Evolutionary conservation across 225 moss, liverwort and hornwort species (phyloP), one percentile per base, ranked within the genome.

Genomic region (Straminergon stramineum): DNA sequence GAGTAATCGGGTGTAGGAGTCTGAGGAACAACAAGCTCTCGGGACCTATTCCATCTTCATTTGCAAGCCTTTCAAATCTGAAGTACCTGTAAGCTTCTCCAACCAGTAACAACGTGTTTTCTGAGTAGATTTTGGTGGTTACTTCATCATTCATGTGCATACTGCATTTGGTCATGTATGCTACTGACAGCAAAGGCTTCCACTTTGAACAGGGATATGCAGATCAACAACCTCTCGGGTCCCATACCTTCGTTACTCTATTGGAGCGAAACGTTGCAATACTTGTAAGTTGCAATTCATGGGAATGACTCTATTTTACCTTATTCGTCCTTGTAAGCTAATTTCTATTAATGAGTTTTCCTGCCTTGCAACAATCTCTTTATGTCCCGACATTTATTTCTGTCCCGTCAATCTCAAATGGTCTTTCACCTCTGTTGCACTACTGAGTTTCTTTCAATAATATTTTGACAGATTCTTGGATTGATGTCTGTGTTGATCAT

Each of bases 11-110:
- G 62, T 91, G 89, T 45, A 95, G 95, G 93, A 92, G 87, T 90
- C 43, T 95, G 91, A 92, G 93, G 78, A 91, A 90, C 88, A 95
- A 95, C 88, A 88, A 48, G 89, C 90, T 95, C 56, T 91, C 95
- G 4, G 95, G 95, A 63, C 92, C 91, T n/a, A 93, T 95, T 90
- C 95, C 95, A 51, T 91, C 95, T 56, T 93, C 95, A 41, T 95
- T 95, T 89, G 90, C 93, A 84, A 92, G 91, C 55, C 95, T 95
- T 74, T 89, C 95, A 78, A 95, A 92, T 89, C 82, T 95, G 91
- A 89, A 87, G 45, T 90, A 91, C 88, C 81, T 95, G 95, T 95
- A 92, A 95, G 90, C 79, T 64, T 71, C 43, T 28, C 62, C 79
- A 31, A 78, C 63, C 68, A 64, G 16, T 51, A 74, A 45, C 13